These are phyloP conservation scores for Eimeria falciformis DNA, from an alignment of 169 alveolate genomes.

Conservation along the genomic window DNA sequence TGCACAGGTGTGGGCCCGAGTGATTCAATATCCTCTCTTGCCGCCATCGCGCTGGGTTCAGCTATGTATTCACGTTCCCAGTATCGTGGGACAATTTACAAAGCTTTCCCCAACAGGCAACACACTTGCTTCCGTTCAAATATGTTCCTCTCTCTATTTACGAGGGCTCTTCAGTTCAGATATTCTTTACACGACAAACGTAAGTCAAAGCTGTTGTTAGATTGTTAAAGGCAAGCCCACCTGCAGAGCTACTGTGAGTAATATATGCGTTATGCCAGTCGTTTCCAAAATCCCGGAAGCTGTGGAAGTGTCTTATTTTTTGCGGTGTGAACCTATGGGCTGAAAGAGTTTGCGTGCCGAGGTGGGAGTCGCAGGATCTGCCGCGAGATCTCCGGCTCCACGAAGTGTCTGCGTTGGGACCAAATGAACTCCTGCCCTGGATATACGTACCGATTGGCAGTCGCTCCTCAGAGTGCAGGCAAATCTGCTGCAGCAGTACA, in stretches of 20 bases:
- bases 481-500: conserved; percentile 68
- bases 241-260: too few relatives aligned
- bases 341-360: background rate
- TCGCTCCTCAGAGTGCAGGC: conserved; percentile 63
- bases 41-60: conserved; percentile 76
- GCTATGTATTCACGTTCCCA: conserved; percentile 73
- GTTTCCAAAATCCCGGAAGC: too few relatives aligned
- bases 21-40: conserved; percentile 66
- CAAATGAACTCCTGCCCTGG: conserved; percentile 60
- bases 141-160: conserved; percentile 83
- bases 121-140: conserved; percentile 80
- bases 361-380: conserved; percentile 12
- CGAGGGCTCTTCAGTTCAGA: conserved; percentile 88
- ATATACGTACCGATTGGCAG: conserved; percentile 54
- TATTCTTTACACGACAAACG: conserved; percentile 79
- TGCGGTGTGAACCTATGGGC: background rate
- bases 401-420: conserved; percentile 31
- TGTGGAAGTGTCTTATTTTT: too few relatives aligned
- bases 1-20: conserved; percentile 72
- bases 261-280: too few relatives aligned
- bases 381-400: conserved; percentile 40
- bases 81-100: conserved; percentile 71
- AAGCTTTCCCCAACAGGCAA: conserved; percentile 78
- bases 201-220: conserved; percentile 47
- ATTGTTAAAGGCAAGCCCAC: too few relatives aligned